Base-by-base conservation (phyloP, 306 rosid species). In the Cyamopsis tetragonoloba region DNA sequence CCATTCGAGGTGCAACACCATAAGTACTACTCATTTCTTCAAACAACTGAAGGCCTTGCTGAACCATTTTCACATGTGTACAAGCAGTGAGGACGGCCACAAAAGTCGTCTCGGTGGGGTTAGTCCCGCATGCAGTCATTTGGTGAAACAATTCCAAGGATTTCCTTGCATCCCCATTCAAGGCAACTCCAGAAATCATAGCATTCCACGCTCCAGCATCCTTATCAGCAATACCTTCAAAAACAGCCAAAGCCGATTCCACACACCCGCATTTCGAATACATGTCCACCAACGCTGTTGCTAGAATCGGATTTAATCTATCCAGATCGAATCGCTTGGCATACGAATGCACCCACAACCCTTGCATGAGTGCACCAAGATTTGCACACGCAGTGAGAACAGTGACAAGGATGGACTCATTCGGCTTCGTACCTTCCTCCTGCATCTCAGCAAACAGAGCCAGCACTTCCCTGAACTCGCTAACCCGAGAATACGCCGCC, bases 131-230 rank as follows among this genome's bases (percentile, higher is more conserved):
- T 26, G 2, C 48, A 66, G 49, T 44, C 96, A 89, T 86, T 55
- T 69, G 50, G 8, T 55, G 26, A 63, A 89, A 86, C 54, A 89
- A 57, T 39, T 82, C 83, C 2, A 89, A 66, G 0, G 92, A 79
- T 65, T 82, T 86, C 77, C 56, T 62, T 0, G 77, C 92, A 77
- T 80, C 79, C n/a, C 92, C 92, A 41, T 75, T 84, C 82, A 89
- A 59, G 1, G 90, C 85, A 58, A 77, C 78, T 15, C 92, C 92
- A 6, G 82, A 67, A 44, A 89, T 84, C 82, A 89, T 86, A 13
- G 88, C 90, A 66, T 89, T 89, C 92, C 92, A 89, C 0, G 88
- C 90, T 39, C 79, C 79, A 11, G 78, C 72, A 72, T 81, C 85
- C 60, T 56, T 81, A 23, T 11, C 47, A 5, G 39, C 59, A 26